Percentiles rank a stretch among this genome's conserved stretches.
Evolutionary conservation across 1,139 yeast species (phyloP).

Genomic region (Barnettozyma hawaiiensis): DNA sequence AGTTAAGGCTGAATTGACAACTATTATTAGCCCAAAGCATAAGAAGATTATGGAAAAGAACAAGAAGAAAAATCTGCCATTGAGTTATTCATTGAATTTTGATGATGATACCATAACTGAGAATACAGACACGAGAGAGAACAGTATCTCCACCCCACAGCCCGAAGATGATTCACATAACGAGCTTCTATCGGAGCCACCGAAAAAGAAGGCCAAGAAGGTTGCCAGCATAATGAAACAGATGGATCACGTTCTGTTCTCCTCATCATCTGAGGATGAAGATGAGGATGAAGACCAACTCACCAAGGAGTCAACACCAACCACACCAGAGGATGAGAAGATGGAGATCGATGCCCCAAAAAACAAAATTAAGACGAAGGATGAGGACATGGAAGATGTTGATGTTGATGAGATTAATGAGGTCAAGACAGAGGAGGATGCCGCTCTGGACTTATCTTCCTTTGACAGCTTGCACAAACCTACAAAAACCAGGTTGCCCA

Average conservation of each 20-base stretch:
- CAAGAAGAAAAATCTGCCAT: conserved; percentile 40
- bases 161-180: conserved; percentile 17
- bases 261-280: conserved; percentile 32
- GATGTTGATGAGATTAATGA: conserved; percentile 8
- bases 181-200: conserved; percentile 27
- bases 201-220: conserved; percentile 18
- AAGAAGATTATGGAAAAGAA: conserved; percentile 13
- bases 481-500: conserved; percentile 35
- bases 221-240: neutral
- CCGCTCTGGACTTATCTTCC: conserved; percentile 17
- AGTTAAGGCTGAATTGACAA: conserved; percentile 5
- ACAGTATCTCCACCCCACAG: conserved; percentile 37
- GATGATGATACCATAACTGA: conserved; percentile 36
- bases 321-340: conserved; percentile 31
- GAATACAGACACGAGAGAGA: conserved; percentile 37
- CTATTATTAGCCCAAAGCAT: neutral
- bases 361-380: conserved; percentile 3
- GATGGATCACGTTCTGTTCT: conserved; percentile 13
- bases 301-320: conserved; percentile 27
- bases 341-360: conserved; percentile 14
- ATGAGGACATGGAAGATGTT: neutral
- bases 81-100: conserved; percentile 67
- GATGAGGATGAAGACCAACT: conserved; percentile 28
- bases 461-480: conserved; percentile 42
- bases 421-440: conserved; percentile 10